Evolutionary conservation across 192 early-diverging fungal species (phyloP).

Genomic region (Paraglomus brasilianum): DNA sequence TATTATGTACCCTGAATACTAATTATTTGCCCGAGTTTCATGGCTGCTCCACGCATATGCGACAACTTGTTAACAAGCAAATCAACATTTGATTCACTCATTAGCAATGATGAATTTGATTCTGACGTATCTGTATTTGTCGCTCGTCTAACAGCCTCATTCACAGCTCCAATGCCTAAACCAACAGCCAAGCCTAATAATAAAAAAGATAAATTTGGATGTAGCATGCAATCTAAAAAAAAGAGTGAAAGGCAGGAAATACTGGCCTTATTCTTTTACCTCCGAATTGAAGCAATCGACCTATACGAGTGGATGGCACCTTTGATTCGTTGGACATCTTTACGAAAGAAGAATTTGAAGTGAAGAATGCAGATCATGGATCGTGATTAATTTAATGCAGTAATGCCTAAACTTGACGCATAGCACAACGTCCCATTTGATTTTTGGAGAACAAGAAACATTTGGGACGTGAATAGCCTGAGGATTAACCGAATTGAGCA

Average conservation of each 20-base stretch:
- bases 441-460: too few species aligned
- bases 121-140: slow-evolving; percentile 46
- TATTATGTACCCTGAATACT: slow-evolving; percentile 81
- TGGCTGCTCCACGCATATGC: slow-evolving; percentile 92
- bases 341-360: too few species aligned
- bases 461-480: too few species aligned
- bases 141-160: slow-evolving; percentile 62
- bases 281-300: slow-evolving; percentile 82
- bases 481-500: too few species aligned
- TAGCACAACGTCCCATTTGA: too few species aligned
- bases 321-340: slow-evolving; percentile 43
- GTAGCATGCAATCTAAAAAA: not conserved
- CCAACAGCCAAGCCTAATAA: slow-evolving; percentile 59
- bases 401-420: too few species aligned
- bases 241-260: not conserved
- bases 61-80: slow-evolving; percentile 82
- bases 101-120: slow-evolving; percentile 51
- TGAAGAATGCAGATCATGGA: too few species aligned
- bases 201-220: not conserved
- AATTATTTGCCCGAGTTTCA: slow-evolving; percentile 97
- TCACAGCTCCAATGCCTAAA: slow-evolving; percentile 68
- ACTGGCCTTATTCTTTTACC: slow-evolving; percentile 33
- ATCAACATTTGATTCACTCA: slow-evolving; percentile 81
- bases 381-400: too few species aligned
- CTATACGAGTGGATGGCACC: slow-evolving; percentile 77